These are phyloP conservation scores for Podaxis sp. DNA, from an alignment of 768 basidiomycete species.

Conservation along the genomic window DNA sequence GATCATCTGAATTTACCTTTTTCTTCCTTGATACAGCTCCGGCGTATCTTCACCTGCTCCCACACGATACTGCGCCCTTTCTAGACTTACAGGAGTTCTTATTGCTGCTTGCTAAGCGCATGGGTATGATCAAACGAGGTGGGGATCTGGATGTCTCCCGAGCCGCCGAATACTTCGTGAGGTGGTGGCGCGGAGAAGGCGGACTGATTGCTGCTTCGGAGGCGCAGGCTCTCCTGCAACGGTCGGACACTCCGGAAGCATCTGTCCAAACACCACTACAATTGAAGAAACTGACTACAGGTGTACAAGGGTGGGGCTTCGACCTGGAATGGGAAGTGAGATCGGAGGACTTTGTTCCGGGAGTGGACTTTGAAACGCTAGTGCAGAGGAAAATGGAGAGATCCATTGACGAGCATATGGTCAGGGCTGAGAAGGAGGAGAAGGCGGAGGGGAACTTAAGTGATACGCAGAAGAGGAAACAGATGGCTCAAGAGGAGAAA, in stretches of 20 bases:
- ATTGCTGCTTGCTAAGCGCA: constrained; percentile 62
- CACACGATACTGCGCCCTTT: constrained; percentile 53
- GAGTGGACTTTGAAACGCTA: constrained; percentile 25
- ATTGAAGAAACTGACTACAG: not conserved
- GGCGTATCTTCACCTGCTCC: constrained; percentile 66
- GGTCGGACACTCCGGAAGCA: not conserved
- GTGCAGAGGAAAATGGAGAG: constrained; percentile 70
- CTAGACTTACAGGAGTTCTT: constrained; percentile 67
- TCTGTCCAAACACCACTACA: constrained; percentile 14
- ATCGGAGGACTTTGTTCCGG: constrained; percentile 26
- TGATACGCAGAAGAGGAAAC: constrained; percentile 71
- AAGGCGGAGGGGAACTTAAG: constrained; percentile 59
- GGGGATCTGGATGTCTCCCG: constrained; percentile 68
- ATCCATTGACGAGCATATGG: constrained; percentile 60
- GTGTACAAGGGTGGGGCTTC: constrained; percentile 77
- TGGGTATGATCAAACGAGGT: constrained; percentile 83
- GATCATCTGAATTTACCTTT: constrained; percentile 12
- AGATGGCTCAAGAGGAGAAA: constrained; percentile 39
- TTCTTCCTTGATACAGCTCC: constrained; percentile 47
- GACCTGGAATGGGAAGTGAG: constrained; percentile 71
- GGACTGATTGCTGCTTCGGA: constrained; percentile 47
- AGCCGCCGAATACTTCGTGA: constrained; percentile 79
- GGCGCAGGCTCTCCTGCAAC: constrained; percentile 10
- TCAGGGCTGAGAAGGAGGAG: constrained; percentile 46
- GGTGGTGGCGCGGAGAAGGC: constrained; percentile 85